Evolutionary conservation across 805 yeast species (phyloP).

Genomic region (Candida boleticola): DNA sequence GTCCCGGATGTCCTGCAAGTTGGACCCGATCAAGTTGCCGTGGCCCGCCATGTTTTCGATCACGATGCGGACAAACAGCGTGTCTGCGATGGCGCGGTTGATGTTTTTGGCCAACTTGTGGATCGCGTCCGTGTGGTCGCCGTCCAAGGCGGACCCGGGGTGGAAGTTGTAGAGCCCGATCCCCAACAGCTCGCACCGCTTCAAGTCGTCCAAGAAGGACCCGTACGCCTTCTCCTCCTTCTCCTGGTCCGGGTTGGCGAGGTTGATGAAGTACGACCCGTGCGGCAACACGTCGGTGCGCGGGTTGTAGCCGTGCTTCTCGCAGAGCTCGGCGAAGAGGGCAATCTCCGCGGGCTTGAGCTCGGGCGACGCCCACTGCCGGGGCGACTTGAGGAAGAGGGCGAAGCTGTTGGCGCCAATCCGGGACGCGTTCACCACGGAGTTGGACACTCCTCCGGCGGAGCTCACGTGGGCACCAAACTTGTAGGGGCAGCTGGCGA

Average conservation of each 20-base stretch:
- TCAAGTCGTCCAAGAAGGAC: constrained; percentile 81
- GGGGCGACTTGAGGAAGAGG: constrained; percentile 82
- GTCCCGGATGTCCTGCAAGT: constrained; percentile 67
- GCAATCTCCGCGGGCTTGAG: constrained; percentile 63
- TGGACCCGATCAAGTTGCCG: constrained; percentile 84
- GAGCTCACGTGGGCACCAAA: constrained; percentile 91
- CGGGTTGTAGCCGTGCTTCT: constrained; percentile 64
- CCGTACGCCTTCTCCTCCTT: constrained; percentile 74
- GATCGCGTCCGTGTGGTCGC: constrained; percentile 64
- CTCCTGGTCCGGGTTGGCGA: constrained; percentile 85
- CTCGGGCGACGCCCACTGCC: constrained; percentile 87
- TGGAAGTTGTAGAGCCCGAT: constrained; percentile 90
- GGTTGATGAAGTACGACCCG: constrained; percentile 89
- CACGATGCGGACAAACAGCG: constrained; percentile 80
- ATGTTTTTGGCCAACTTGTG: constrained; percentile 72
- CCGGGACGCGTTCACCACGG: constrained; percentile 52
- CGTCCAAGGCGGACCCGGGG: constrained; percentile 82
- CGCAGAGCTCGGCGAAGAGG: constrained; percentile 64
- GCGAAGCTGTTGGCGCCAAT: constrained; percentile 82
- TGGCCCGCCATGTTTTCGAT: constrained; percentile 98
- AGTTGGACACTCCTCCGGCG: constrained; percentile 76
- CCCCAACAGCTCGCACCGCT: constrained; percentile 79
- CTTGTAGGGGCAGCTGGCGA: constrained; percentile 45
- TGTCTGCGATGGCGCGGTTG: constrained; percentile 71
- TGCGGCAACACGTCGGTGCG: constrained; percentile 84